Percentiles rank a stretch among this genome's conserved stretches.
These are phyloP conservation scores for Boechera retrofracta DNA, from an alignment of 345 rosid species.

Conservation along the genomic window DNA sequence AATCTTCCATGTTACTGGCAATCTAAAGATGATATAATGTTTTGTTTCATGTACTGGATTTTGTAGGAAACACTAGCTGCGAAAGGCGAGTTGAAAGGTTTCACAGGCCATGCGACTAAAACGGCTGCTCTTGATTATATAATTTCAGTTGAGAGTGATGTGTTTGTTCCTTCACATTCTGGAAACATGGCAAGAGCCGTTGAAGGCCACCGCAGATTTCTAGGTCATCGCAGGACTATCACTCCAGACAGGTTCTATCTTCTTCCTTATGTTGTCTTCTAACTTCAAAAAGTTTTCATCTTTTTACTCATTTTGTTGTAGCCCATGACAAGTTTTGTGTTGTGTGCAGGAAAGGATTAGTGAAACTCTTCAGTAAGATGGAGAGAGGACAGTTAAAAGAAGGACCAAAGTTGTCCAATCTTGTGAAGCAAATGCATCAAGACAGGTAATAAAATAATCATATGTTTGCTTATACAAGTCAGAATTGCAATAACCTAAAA, in stretches of 20 bases:
- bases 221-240: slow-evolving; percentile 86
- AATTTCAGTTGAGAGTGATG: slow-evolving; percentile 82
- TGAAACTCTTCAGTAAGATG: slow-evolving; percentile 66
- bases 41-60: slow-evolving; percentile 15
- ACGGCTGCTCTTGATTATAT: slow-evolving; percentile 95
- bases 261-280: slow-evolving; percentile 13
- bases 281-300: neutral
- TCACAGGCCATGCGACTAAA: slow-evolving; percentile 76
- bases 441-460: slow-evolving; percentile 54
- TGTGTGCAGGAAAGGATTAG: slow-evolving; percentile 72
- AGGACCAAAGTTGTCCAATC: slow-evolving; percentile 53
- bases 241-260: slow-evolving; percentile 73
- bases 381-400: slow-evolving; percentile 64
- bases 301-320: neutral
- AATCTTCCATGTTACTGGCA: neutral
- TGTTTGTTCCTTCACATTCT: slow-evolving; percentile 85
- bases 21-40: slow-evolving; percentile 17
- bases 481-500: neutral
- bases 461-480: neutral
- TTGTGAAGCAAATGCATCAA: slow-evolving; percentile 70
- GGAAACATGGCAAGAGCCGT: slow-evolving; percentile 99
- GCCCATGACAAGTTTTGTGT: slow-evolving; percentile 7
- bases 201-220: slow-evolving; percentile 96
- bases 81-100: slow-evolving; percentile 61
- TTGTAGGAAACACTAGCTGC: slow-evolving; percentile 75